These are phyloP conservation scores for Boletus albobrunnescens DNA, from an alignment of 1,284 basidiomycete species.

Conservation along the genomic window DNA sequence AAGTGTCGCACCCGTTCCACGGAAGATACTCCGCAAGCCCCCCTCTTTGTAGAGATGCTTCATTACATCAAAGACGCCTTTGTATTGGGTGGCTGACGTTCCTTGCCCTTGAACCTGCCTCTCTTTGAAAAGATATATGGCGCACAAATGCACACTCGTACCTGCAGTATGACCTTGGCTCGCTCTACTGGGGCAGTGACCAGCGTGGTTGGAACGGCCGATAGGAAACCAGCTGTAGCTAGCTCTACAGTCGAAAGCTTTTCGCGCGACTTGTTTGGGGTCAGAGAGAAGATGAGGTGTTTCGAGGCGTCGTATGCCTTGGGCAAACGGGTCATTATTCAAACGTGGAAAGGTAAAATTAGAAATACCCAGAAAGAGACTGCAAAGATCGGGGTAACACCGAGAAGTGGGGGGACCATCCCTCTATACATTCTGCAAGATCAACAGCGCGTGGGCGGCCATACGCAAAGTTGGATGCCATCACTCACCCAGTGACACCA, in stretches of 20 bases:
- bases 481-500: constrained; percentile 78
- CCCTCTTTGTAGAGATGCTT: constrained; percentile 92
- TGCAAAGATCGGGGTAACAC: constrained; percentile 98
- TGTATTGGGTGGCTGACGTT: constrained; percentile 72
- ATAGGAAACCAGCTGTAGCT: constrained; percentile 91
- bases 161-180: constrained; percentile 94
- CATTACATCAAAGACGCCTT: constrained; percentile 90
- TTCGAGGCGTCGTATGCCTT: constrained; percentile 95
- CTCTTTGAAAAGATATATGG: not conserved
- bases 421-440: constrained; percentile 83
- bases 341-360: not conserved
- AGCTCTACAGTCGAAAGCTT: constrained; percentile 78
- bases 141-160: constrained; percentile 31
- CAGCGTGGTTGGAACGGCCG: constrained; percentile 88
- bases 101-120: constrained; percentile 85
- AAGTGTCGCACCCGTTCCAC: constrained; percentile 90
- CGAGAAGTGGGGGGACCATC: constrained; percentile 92
- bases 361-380: constrained; percentile 89
- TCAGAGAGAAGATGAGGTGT: constrained; percentile 72
- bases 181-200: constrained; percentile 95
- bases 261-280: constrained; percentile 64
- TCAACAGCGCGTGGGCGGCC: constrained; percentile 2
- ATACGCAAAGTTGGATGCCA: not conserved
- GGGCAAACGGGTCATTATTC: constrained; percentile 7
- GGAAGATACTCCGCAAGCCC: constrained; percentile 87